These are phyloP conservation scores for Flammula alnicola DNA, from an alignment of 1,284 basidiomycete genomes.

Conservation along the genomic window DNA sequence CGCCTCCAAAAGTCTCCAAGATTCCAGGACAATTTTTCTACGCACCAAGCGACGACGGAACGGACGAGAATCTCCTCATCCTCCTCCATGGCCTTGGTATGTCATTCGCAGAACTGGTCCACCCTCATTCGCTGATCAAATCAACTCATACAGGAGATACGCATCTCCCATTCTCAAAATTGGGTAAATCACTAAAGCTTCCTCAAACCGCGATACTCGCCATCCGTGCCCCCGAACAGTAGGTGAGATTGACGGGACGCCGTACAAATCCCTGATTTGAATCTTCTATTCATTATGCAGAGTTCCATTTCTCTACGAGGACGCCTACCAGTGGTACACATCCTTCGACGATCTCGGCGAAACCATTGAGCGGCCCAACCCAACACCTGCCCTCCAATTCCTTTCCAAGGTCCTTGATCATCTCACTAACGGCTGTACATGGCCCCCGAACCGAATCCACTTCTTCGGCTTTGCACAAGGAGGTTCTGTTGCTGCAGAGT, in stretches of 20 bases:
- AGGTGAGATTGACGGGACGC: conserved; percentile 33
- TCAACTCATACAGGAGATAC: conserved; percentile 69
- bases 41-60: conserved; percentile 73
- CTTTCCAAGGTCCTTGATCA: conserved; percentile 60
- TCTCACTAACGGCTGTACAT: conserved; percentile 63
- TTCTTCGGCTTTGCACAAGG: conserved; percentile 92
- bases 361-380: conserved; percentile 71
- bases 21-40: conserved; percentile 69
- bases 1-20: conserved; percentile 47
- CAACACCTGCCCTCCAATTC: conserved; percentile 64
- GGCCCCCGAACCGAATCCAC: conserved; percentile 75
- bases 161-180: conserved; percentile 73
- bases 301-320: conserved; percentile 81
- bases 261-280: background rate
- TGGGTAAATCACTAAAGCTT: conserved; percentile 76
- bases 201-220: conserved; percentile 88
- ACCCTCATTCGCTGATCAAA: background rate
- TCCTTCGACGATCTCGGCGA: conserved; percentile 85
- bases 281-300: conserved; percentile 34
- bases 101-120: conserved; percentile 24
- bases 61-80: conserved; percentile 86
- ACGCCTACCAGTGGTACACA: conserved; percentile 87
- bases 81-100: conserved; percentile 87
- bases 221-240: conserved; percentile 81
- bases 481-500: conserved; percentile 79